Evolutionary conservation across 805 yeast species (phyloP).

Genomic region (Candida jianshihensis): DNA sequence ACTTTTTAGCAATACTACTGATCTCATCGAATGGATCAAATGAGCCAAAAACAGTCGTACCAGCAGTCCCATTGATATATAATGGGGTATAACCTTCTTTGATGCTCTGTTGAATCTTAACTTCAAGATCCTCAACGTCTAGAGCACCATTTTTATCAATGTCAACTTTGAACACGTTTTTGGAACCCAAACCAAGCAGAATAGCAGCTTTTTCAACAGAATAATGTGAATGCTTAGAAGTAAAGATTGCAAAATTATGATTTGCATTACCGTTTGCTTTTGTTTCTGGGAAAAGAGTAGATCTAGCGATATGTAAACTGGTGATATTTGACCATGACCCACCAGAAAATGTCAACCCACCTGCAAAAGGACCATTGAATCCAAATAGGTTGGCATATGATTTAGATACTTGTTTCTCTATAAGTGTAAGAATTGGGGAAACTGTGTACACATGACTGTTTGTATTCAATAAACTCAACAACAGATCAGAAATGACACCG

Average conservation of each 20-base stretch:
- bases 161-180: conserved; percentile 54
- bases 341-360: conserved; percentile 82
- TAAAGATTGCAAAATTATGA: conserved; percentile 58
- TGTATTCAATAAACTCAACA: conserved; percentile 66
- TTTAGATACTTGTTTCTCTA: conserved; percentile 62
- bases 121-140: conserved; percentile 41
- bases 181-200: conserved; percentile 62
- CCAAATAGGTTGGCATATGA: conserved; percentile 67
- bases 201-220: conserved; percentile 80
- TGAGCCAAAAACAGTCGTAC: conserved; percentile 84
- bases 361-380: conserved; percentile 47
- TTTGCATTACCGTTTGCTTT: conserved; percentile 49
- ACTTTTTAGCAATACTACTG: conserved; percentile 41
- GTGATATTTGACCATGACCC: conserved; percentile 86
- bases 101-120: conserved; percentile 35
- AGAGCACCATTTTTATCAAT: conserved; percentile 52
- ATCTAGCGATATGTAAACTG: conserved; percentile 69
- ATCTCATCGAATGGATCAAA: conserved; percentile 62
- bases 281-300: conserved; percentile 60
- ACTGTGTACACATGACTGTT: conserved; percentile 84
- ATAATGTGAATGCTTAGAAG: conserved; percentile 71
- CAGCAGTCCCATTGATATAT: conserved; percentile 78
- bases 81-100: conserved; percentile 61
- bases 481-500: conserved; percentile 67
- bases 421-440: conserved; percentile 69